A percentile compares a stretch with the other conserved stretches of the same genome.
Evolutionary conservation across 441 rosid species (phyloP).

Genomic region (Sinapis alba): DNA sequence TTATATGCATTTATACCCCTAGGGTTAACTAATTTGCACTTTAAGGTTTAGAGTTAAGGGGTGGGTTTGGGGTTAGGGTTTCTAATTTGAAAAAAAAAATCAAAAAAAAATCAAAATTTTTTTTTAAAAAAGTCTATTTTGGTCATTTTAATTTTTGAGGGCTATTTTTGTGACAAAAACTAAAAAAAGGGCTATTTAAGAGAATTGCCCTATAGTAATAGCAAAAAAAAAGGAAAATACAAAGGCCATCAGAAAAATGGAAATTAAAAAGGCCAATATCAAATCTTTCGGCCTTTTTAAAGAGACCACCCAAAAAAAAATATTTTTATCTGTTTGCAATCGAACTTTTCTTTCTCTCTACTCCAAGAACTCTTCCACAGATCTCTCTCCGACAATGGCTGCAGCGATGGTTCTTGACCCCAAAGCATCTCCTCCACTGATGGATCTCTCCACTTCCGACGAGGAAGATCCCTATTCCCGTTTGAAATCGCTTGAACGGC

Average conservation of each 20-base stretch:
- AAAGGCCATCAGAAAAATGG: background rate
- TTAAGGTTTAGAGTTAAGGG: too few relatives aligned
- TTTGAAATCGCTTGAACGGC: slow-evolving; percentile 75
- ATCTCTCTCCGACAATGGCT: slow-evolving; percentile 44
- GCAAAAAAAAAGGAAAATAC: background rate
- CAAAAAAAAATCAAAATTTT: too few relatives aligned
- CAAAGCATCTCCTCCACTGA: slow-evolving; percentile 36
- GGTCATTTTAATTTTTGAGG: too few relatives aligned
- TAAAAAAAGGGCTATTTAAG: too few relatives aligned
- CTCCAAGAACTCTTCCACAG: slow-evolving; percentile 24
- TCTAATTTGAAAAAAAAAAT: too few relatives aligned
- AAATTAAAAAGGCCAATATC: background rate
- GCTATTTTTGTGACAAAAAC: too few relatives aligned
- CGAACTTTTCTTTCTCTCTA: slow-evolving; percentile 31
- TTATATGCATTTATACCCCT: too few relatives aligned
- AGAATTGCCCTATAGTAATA: too few relatives aligned
- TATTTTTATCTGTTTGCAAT: background rate
- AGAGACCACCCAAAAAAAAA: background rate
- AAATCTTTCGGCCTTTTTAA: background rate
- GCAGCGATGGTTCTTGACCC: slow-evolving; percentile 60
- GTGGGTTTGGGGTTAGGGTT: too few relatives aligned
- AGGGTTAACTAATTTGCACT: too few relatives aligned
- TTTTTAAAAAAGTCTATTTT: too few relatives aligned
- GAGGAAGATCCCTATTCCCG: slow-evolving; percentile 90
- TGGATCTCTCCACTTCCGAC: slow-evolving; percentile 40